Evolutionary conservation across 2,329 filamentous ascomycete genomes (phyloP), one percentile per base, ranked within the genome.

Genomic region (Fusarium heterosporum): DNA sequence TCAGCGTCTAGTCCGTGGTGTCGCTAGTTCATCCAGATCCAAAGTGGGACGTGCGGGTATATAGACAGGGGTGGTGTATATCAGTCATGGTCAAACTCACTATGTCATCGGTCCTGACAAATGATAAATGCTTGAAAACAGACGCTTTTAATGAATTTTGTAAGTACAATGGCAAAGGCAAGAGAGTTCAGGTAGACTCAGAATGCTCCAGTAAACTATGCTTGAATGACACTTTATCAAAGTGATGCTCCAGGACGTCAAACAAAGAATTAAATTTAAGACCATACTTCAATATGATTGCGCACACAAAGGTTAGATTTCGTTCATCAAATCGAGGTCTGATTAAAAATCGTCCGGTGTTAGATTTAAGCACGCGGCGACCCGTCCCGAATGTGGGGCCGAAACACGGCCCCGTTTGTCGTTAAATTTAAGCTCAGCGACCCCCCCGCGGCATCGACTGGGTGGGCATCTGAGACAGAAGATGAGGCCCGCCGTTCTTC

Each of bases 11-110:
- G 54, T 55, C 50, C 41, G 34, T 57, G 43, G 59, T 63, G 45
- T 64, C 63, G 58, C 58, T 63, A 63, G 60, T 63, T 63, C 40
- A 41, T 45, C 40, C 28, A 38, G 13, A 58, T 61, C 38, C 45
- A 38, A 58, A 49, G 58, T 63, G 60, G 60, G 57, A 56, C 59
- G 43, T 43, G 57, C 43, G 32, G 51, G 56, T 40, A 22, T 38
- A 41, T 63, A 29, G 51, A 58, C 60, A 63, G 45, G 51, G 60
- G 30, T 61, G 34, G 28, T 7, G 42, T 38, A n/a, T 55, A 49
- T 40, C 26, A 45, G 48, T 19, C 26, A 36, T 26, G 34, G 29
- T 43, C 11, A 19, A 22, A 40, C n/a, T 16, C 25, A 30, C 19
- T 26, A 22, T 22, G 30, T 47, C 42, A 36, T 42, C 36, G 16